Conservation (phyloP, 1,284 basidiomycete genomes). For the Ustilago bromivora region DNA sequence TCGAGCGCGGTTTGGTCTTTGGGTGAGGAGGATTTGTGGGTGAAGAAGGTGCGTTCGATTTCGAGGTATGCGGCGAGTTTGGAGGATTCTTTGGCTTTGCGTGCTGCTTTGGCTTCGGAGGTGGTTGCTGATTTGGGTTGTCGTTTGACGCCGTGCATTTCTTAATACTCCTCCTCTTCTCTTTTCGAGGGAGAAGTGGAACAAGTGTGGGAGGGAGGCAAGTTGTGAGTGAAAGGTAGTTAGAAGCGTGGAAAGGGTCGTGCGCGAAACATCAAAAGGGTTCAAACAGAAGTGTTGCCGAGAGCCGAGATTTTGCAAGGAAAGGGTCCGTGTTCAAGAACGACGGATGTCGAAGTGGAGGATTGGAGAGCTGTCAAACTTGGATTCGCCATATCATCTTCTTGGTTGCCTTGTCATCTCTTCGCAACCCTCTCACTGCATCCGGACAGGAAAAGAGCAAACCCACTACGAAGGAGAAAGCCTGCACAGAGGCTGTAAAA, state of each 20-base stretch:
- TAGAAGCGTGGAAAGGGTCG: not conserved
- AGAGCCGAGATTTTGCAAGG: constrained; percentile 7
- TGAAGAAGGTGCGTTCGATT: constrained; percentile 51
- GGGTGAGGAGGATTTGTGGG: constrained; percentile 19
- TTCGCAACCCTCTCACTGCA: not conserved
- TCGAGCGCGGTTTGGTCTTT: constrained; percentile 47
- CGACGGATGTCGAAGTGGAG: constrained; percentile 12
- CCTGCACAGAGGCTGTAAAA: not conserved
- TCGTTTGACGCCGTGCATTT: constrained; percentile 55
- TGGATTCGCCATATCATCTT: not conserved
- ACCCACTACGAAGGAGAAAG: not conserved
- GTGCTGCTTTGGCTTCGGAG: constrained; percentile 42
- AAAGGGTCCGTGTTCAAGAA: not conserved
- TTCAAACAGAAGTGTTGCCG: not conserved
- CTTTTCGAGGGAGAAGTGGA: not conserved
- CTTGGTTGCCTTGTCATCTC: not conserved
- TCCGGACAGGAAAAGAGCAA: not conserved
- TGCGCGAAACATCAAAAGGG: not conserved
- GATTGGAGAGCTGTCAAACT: constrained; percentile 3
- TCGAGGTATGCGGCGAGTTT: constrained; percentile 53
- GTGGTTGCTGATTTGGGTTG: constrained; percentile 28
- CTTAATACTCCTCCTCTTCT: not conserved
- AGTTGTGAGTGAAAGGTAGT: not conserved
- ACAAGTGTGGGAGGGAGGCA: too few relatives aligned
- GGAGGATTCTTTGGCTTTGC: constrained; percentile 59